Conservation (phyloP, 2,329 filamentous ascomycete genomes). For the Pleochaeta shiraiana region DNA sequence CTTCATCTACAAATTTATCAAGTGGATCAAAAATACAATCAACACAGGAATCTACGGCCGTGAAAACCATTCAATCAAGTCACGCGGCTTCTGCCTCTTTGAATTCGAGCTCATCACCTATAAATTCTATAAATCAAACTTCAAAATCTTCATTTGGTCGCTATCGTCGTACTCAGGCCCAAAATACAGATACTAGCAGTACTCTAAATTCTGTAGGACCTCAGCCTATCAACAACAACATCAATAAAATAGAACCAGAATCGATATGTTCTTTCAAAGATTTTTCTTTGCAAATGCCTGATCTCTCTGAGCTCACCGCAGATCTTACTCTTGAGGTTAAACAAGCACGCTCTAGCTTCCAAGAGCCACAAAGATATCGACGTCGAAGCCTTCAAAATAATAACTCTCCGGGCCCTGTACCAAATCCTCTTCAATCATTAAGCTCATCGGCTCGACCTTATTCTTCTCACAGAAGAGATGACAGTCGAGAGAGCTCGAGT, state of each 20-base stretch:
- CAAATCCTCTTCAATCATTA: slow-evolving; percentile 8
- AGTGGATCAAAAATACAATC: no score
- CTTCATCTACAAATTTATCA: no score
- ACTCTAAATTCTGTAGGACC: not conserved
- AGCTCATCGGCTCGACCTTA: slow-evolving; percentile 12
- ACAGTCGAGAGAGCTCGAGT: slow-evolving; percentile 41
- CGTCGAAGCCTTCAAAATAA: slow-evolving; percentile 14
- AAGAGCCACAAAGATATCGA: slow-evolving; percentile 56
- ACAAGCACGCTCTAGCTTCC: slow-evolving; percentile 59
- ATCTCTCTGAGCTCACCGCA: slow-evolving; percentile 8
- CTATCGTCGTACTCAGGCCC: slow-evolving; percentile 47
- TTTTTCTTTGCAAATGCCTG: slow-evolving; percentile 14
- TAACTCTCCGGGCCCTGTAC: not conserved
- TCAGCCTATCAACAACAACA: slow-evolving; percentile 4
- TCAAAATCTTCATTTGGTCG: slow-evolving; percentile 57
- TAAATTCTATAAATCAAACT: slow-evolving; percentile 10
- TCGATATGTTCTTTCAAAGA: slow-evolving; percentile 10
- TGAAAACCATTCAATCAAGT: no score
- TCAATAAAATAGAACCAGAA: slow-evolving; percentile 19
- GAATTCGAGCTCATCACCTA: not conserved
- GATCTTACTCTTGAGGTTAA: slow-evolving; percentile 33
- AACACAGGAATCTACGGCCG: no score
- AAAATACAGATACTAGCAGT: slow-evolving; percentile 23
- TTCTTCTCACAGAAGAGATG: slow-evolving; percentile 22
- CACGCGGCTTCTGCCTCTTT: no score